Conservation (phyloP, 768 basidiomycete genomes). For the Podaxis sp. region DNA sequence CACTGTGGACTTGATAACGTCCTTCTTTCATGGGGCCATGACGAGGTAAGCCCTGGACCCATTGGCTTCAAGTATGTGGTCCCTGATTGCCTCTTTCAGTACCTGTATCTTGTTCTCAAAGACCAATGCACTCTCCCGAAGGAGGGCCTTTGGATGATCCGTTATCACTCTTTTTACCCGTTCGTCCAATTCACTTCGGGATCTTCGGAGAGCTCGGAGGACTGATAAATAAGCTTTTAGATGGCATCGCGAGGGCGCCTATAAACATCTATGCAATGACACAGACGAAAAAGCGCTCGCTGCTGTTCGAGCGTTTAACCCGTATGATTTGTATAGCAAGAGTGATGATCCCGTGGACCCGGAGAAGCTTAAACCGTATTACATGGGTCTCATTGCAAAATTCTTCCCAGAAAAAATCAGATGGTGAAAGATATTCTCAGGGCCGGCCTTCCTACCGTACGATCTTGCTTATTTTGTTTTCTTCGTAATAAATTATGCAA, state of each 20-base stretch:
- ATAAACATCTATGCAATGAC: conserved; percentile 74
- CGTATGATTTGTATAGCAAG: conserved; percentile 94
- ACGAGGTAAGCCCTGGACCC: conserved; percentile 55
- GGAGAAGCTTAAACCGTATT: conserved; percentile 75
- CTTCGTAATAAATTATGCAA: too few species aligned
- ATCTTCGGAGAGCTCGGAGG: background rate
- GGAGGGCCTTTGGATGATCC: conserved; percentile 87
- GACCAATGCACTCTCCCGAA: conserved; percentile 78
- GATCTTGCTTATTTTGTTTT: background rate
- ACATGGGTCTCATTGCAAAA: conserved; percentile 75
- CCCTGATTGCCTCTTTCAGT: conserved; percentile 40
- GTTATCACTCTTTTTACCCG: conserved; percentile 94
- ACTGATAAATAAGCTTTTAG: conserved; percentile 3
- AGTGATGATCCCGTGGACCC: conserved; percentile 65
- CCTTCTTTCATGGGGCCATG: conserved; percentile 90
- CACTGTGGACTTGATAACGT: conserved; percentile 84
- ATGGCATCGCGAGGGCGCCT: conserved; percentile 90
- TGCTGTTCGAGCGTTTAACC: conserved; percentile 87
- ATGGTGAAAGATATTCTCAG: conserved; percentile 50
- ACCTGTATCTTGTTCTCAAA: conserved; percentile 81
- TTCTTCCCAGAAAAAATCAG: conserved; percentile 82
- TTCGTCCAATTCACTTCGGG: background rate
- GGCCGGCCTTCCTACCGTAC: background rate
- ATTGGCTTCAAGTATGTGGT: conserved; percentile 8
- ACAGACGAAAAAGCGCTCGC: conserved; percentile 62